A percentile compares a stretch with the other conserved stretches of the same genome.
These are phyloP conservation scores for Neospora caninum DNA, from an alignment of 169 alveolate species.

Conservation along the genomic window DNA sequence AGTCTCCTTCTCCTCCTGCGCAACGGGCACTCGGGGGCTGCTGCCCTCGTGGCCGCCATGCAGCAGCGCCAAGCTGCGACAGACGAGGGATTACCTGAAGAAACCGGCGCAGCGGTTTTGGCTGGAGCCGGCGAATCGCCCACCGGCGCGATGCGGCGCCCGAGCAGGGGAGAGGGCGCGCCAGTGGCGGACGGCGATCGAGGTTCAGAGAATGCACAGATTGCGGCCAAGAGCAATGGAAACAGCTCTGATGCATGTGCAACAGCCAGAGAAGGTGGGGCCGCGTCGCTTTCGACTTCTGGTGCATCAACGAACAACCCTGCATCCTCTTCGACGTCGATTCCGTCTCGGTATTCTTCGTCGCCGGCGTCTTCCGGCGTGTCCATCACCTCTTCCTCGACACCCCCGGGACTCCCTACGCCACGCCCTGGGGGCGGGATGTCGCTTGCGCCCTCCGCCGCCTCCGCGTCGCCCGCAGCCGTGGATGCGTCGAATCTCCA, in stretches of 20 bases:
- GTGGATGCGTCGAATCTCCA: not conserved
- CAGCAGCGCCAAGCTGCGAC: not conserved
- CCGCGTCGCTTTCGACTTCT: not conserved
- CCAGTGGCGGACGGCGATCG: not conserved
- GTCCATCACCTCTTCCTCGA: not conserved
- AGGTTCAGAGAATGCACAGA: not conserved
- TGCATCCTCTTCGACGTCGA: not conserved
- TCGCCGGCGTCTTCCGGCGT: not conserved
- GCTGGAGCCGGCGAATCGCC: not conserved
- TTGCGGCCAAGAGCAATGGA: not conserved
- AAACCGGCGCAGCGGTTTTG: not conserved
- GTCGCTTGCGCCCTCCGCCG: not conserved
- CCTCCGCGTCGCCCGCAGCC: not conserved
- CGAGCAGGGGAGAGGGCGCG: not conserved
- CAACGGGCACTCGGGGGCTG: not conserved
- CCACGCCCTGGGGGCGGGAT: not conserved
- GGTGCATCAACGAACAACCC: not conserved
- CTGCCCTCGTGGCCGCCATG: constrained; percentile 1
- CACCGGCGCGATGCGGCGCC: not conserved
- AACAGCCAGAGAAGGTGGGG: not conserved
- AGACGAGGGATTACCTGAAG: not conserved
- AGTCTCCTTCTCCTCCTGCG: not conserved
- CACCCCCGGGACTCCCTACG: not conserved
- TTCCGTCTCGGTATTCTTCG: not conserved
- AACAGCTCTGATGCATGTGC: not conserved